Conservation (phyloP, 176 grass and related monocot species). For the Tuctoria greenei region DNA sequence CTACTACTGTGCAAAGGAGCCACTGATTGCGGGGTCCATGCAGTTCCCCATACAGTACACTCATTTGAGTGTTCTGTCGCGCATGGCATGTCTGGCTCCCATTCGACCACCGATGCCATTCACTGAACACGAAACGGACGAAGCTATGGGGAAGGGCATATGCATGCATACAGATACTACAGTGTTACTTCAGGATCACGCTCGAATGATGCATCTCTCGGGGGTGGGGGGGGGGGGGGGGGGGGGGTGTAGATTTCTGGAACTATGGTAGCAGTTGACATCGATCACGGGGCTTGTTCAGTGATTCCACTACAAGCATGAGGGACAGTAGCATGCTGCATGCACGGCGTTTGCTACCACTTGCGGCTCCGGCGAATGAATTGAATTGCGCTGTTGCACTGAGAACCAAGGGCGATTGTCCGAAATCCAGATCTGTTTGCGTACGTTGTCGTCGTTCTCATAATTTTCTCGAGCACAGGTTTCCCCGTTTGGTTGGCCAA, state of each 20-base stretch:
- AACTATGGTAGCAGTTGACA: background rate
- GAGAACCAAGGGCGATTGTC: slow-evolving; percentile 36
- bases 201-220: slow-evolving; percentile 17
- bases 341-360: slow-evolving; percentile 25
- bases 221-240: background rate
- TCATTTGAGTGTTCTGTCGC: background rate
- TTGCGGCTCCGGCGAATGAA: slow-evolving; percentile 18
- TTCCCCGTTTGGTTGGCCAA: too few species aligned
- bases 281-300: slow-evolving; percentile 29
- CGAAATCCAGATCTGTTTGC: slow-evolving; percentile 4
- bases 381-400: slow-evolving; percentile 34
- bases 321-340: background rate
- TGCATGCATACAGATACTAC: background rate
- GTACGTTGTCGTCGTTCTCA: too few species aligned
- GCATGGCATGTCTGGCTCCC: slow-evolving; percentile 16
- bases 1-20: background rate
- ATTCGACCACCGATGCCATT: background rate
- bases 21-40: background rate
- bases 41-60: background rate
- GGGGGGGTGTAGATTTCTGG: too few species aligned
- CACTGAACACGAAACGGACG: background rate
- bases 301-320: slow-evolving; percentile 12
- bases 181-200: slow-evolving; percentile 25
- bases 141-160: background rate
- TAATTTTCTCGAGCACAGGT: too few species aligned